Base-by-base conservation (phyloP, 2,329 filamentous ascomycete genomes). In the Chrysoporthe puriensis region DNA sequence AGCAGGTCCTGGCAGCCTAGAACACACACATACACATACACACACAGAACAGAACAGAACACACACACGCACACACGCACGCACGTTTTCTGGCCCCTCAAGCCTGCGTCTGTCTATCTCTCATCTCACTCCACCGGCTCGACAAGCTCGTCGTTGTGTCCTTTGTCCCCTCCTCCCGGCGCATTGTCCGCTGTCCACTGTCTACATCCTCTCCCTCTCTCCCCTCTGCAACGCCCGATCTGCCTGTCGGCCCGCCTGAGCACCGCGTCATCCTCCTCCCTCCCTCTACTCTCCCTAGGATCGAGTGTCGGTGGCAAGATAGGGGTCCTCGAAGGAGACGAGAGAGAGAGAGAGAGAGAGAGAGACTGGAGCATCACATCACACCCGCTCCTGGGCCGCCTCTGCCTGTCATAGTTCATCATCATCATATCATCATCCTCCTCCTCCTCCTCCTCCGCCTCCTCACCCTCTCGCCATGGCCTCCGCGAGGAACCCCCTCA, bases 401-500 rank as follows among this genome's bases (percentile, higher is more conserved):
- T 26, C 44, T 46, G 13, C 43, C 44, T 18, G 5, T 16, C 44
- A 46, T 4, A 16, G 13, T 18, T 18, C 44, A 18, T 5, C 46
- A 18, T 5, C 46, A 11, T 11, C 48, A 52, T 9, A 40, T 40
- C 36, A 40, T 9, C 36, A 40, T 9, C 36, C 6, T 40, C 36
- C 62, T 48, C 67, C 54, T 9, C 36, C 6, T 40, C 36, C 62
- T 48, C 67, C 54, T 50, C 58, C 16, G 4, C 59, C 11, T 48
- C 44, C 26, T 48, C 44, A 43, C 18, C 40, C 65, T 64, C 66
- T 73, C 74, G 73, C 73, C 66, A 88, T 88, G 86, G 80, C 85
- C 70, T 85, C 84, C 73, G 82, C 84, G 66, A 80, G 79, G 65
- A 77, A 82, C 68, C 81, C 83, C 71, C 79, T 82, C 70, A 26